Conservation (phyloP, 2,329 filamentous ascomycete species). For the Scorias spongiosa region DNA sequence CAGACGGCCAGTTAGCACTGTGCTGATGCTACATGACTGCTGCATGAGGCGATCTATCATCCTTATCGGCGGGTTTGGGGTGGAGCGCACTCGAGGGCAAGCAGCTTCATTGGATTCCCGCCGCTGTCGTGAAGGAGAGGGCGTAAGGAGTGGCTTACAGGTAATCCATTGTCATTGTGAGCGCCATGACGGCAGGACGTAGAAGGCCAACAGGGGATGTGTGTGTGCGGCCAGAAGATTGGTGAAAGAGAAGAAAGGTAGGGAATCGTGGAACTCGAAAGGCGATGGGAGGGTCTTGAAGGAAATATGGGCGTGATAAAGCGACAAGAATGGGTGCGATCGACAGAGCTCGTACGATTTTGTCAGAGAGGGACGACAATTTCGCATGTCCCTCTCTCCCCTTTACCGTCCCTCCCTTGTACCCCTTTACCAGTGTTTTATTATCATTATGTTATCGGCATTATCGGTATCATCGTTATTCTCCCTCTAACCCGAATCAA, state of each 20-base stretch:
- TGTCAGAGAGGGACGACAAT: neutral
- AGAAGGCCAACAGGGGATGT: neutral
- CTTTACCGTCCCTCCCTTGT: neutral
- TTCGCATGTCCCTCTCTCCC: neutral
- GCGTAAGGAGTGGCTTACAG: slow-evolving; percentile 7
- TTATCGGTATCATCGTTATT: no score
- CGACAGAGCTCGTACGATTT: neutral
- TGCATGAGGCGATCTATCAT: no score
- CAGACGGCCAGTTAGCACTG: neutral
- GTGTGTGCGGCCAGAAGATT: neutral
- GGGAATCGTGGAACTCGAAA: neutral
- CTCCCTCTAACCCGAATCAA: no score
- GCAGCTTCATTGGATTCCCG: no score
- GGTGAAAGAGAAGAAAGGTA: neutral
- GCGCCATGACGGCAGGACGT: slow-evolving; percentile 6
- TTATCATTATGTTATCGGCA: no score
- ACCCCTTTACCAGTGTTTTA: no score
- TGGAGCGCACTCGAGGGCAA: no score
- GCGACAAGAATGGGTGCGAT: neutral
- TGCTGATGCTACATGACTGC: neutral
- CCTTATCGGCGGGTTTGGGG: no score
- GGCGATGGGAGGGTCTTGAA: neutral
- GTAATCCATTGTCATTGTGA: slow-evolving; percentile 14
- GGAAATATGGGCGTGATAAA: neutral
- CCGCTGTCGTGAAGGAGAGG: neutral